Percentiles rank a stretch among this genome's conserved stretches.
These are phyloP conservation scores for Aureobasidium subglaciale DNA, from an alignment of 2,329 filamentous ascomycete species.

Conservation along the genomic window DNA sequence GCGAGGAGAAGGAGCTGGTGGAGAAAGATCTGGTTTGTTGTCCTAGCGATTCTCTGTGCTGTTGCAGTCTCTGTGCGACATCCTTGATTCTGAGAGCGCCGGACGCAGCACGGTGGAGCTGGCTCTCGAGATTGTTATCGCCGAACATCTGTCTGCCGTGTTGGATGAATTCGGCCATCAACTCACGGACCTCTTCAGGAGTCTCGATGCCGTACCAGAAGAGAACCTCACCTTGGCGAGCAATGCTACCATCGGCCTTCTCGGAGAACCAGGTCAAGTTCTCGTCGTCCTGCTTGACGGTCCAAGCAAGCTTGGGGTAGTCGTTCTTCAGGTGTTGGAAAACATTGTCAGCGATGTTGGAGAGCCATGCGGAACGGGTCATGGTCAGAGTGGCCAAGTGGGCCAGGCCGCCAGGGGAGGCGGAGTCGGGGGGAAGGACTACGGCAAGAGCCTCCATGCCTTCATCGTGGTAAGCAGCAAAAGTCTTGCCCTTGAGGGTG, in stretches of 20 bases:
- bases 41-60: slow-evolving; percentile 17
- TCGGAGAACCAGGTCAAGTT: slow-evolving; percentile 98
- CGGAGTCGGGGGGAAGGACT: slow-evolving; percentile 66
- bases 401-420: slow-evolving; percentile 60
- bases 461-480: slow-evolving; percentile 93
- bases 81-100: slow-evolving; percentile 56
- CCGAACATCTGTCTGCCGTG: slow-evolving; percentile 82
- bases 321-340: slow-evolving; percentile 92
- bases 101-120: slow-evolving; percentile 69
- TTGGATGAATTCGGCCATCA: slow-evolving; percentile 79
- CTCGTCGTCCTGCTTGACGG: slow-evolving; percentile 92
- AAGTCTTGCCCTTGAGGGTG: slow-evolving; percentile 66
- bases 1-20: slow-evolving; percentile 40
- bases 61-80: slow-evolving; percentile 36
- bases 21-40: slow-evolving; percentile 65
- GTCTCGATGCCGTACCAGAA: slow-evolving; percentile 93
- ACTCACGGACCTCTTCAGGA: slow-evolving; percentile 69
- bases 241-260: slow-evolving; percentile 88
- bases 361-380: slow-evolving; percentile 90
- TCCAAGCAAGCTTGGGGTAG: slow-evolving; percentile 85
- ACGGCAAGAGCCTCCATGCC: slow-evolving; percentile 88
- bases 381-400: slow-evolving; percentile 87
- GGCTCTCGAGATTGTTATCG: slow-evolving; percentile 80
- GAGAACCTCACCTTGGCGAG: slow-evolving; percentile 70
- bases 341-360: slow-evolving; percentile 90